Conservation (phyloP, 2,329 filamentous ascomycete species). For the Fusarium sp. region DNA sequence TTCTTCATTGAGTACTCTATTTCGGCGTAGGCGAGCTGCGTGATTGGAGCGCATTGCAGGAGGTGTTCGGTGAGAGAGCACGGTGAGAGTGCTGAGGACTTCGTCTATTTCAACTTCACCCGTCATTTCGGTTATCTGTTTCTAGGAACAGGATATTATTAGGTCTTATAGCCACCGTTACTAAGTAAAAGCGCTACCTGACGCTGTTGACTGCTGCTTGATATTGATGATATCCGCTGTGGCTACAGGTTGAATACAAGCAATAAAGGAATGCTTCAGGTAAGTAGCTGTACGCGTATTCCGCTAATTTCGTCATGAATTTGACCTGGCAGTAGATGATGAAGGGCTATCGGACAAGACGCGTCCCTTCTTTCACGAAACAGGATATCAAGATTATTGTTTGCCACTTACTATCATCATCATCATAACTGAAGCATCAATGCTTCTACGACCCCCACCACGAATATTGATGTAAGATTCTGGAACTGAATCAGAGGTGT, state of each 20-base stretch:
- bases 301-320: background rate
- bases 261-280: background rate
- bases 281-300: background rate
- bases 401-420: background rate
- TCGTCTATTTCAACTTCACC: conserved; percentile 8
- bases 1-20: conserved; percentile 15
- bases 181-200: background rate
- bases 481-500: conserved; percentile 11
- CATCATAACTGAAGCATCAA: background rate
- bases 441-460: background rate
- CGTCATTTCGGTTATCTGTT: conserved; percentile 13
- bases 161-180: background rate
- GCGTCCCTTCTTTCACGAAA: background rate
- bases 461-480: background rate
- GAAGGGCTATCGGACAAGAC: background rate
- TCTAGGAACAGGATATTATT: background rate
- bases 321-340: background rate
- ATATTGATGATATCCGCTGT: background rate
- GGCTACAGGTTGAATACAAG: background rate
- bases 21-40: conserved; percentile 11
- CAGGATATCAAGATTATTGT: background rate
- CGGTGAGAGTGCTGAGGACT: conserved; percentile 5
- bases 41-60: conserved; percentile 36
- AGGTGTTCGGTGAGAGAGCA: conserved; percentile 11
- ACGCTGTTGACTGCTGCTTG: background rate